phyloP scores from a whole-genome alignment of 2,329 filamentous ascomycete species.

The Biscogniauxia marginata region DNA sequence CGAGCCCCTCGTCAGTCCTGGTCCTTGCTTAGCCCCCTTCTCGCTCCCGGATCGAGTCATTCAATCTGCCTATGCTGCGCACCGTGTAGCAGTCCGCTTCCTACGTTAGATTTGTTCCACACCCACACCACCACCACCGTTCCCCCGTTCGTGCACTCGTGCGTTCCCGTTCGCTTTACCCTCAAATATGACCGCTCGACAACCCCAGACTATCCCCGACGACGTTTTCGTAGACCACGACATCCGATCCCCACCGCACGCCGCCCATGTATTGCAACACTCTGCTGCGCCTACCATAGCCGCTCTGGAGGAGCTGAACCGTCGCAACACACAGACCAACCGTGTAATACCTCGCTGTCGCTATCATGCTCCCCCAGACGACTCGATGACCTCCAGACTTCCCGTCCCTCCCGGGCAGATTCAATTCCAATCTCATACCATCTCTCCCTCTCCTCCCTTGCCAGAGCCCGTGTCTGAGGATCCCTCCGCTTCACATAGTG shows the following conservation, averaged over 20 bases:
- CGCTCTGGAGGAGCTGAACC: constrained; percentile 27
- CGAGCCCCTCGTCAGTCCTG: background rate
- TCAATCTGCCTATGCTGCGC: background rate
- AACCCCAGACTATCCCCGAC: constrained; percentile 25
- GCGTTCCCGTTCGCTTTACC: background rate
- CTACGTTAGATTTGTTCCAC: constrained; percentile 2
- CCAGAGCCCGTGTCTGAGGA: constrained; percentile 21
- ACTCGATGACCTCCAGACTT: constrained; percentile 18
- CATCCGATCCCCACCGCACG: constrained; percentile 14
- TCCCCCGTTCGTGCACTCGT: background rate
- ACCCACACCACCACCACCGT: background rate
- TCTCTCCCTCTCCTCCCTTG: constrained; percentile 37
- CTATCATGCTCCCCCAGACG: constrained; percentile 9
- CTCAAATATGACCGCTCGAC: constrained; percentile 30
- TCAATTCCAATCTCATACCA: constrained; percentile 39
- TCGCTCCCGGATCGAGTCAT: background rate
- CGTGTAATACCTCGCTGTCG: constrained; percentile 17
- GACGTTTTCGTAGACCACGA: constrained; percentile 25
- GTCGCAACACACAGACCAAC: constrained; percentile 26
- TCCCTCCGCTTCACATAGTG: constrained; percentile 14
- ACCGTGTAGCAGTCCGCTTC: background rate
- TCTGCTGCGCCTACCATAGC: constrained; percentile 21
- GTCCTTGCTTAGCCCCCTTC: background rate
- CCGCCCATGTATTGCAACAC: constrained; percentile 13
- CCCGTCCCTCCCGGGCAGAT: constrained; percentile 25